Percentiles rank a stretch among this genome's conserved stretches.
These are phyloP conservation scores for Straminergon stramineum DNA, from an alignment of 225 moss, liverwort and hornwort genomes.

Conservation along the genomic window DNA sequence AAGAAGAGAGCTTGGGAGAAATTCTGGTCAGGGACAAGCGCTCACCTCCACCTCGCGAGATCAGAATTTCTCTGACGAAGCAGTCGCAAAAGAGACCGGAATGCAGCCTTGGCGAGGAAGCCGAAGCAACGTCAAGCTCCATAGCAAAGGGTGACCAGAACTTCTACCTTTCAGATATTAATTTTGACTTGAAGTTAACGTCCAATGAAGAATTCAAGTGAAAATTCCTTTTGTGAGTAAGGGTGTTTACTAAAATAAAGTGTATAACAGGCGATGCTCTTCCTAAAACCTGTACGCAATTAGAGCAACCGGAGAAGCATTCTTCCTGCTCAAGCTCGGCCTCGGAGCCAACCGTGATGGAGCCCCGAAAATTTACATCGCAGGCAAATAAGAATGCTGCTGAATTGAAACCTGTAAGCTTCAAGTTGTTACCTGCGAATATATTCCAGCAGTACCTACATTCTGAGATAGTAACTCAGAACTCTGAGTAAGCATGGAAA, in stretches of 20 bases:
- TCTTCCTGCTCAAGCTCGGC: slow-evolving; percentile 2
- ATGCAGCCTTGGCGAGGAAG: neutral
- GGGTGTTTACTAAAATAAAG: neutral
- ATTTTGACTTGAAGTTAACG: neutral
- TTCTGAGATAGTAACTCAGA: neutral
- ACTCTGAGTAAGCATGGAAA: neutral
- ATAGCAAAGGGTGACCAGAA: neutral
- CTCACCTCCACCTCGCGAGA: neutral
- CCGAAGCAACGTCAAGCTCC: neutral
- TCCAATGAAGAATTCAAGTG: neutral
- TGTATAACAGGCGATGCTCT: neutral
- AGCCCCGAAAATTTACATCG: neutral
- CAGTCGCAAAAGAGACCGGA: neutral
- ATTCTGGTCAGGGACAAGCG: neutral
- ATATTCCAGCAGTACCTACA: neutral
- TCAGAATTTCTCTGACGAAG: neutral
- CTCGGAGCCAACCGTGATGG: neutral
- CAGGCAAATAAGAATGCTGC: slow-evolving; percentile 12
- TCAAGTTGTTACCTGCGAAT: neutral
- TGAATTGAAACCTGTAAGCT: slow-evolving; percentile 36
- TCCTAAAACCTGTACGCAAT: neutral
- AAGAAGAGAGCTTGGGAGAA: slow-evolving; percentile 3
- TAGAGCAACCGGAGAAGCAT: neutral
- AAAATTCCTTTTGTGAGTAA: neutral
- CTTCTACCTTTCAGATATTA: neutral